Conservation (phyloP, 176 grass and related monocot species). For the Thalia dealbata region DNA sequence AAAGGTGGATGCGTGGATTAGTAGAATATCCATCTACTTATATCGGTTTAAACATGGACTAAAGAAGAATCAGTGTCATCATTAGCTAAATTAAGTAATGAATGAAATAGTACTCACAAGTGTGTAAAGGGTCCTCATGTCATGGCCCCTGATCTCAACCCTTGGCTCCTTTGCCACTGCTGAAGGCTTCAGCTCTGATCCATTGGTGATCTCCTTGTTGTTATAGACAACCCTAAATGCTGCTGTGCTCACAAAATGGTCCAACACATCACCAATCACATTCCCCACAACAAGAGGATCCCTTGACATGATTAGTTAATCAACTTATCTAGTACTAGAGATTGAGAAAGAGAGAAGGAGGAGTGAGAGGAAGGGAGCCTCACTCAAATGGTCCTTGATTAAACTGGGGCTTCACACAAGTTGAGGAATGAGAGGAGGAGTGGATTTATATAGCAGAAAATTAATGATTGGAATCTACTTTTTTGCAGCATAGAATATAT, state of each 20-base stretch:
- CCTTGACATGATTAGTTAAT: conserved; percentile 49
- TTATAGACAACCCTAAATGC: conserved; percentile 57
- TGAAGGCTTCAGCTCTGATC: conserved; percentile 78
- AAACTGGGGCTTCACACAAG: background rate
- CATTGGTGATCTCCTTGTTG: conserved; percentile 66
- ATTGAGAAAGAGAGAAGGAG: too few relatives aligned
- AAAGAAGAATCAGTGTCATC: too few relatives aligned
- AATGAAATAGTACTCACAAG: conserved; percentile 42
- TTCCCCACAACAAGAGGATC: conserved; percentile 70
- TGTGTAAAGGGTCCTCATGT: conserved; percentile 81
- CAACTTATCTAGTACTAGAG: background rate
- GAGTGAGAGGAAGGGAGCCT: background rate
- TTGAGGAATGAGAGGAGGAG: background rate
- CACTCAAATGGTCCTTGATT: background rate
- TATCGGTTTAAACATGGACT: too few relatives aligned
- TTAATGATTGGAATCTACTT: conserved; percentile 3
- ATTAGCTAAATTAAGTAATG: background rate
- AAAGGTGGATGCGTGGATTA: too few relatives aligned
- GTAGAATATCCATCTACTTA: too few relatives aligned
- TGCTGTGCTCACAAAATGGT: conserved; percentile 43
- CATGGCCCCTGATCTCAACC: conserved; percentile 47
- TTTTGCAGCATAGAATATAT: background rate
- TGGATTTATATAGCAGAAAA: conserved; percentile 2
- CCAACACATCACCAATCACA: conserved; percentile 77
- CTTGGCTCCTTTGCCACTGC: conserved; percentile 53